Evolutionary conservation across 208 protist genomes (phyloP), one percentile per base, ranked within the genome.

Genomic region (Acanthamoeba rhysodes): DNA sequence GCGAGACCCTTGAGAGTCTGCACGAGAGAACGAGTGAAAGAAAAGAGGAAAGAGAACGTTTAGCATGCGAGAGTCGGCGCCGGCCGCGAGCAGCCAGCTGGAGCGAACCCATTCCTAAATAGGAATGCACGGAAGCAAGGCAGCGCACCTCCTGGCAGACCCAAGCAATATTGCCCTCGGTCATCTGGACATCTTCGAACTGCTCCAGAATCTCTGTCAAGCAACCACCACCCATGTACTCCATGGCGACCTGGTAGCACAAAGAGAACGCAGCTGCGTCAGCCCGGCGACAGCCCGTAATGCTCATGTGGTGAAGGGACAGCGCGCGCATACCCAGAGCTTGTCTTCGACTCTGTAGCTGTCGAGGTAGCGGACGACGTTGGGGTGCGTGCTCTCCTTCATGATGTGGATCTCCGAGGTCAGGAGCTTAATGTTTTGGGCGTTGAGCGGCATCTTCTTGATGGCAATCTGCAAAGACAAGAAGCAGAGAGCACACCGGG

Each of bases 331-430:
- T 37, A 97, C 97, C 97, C 97, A 98, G 10, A 98, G 34, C 62
- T 97, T 84, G 41, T 96, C 95, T 9, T 95, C 64, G 41, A 97
- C 85, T 34, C 64, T 32, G 74, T 96, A 98, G 74, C 91, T 95
- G 29, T 96, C 97, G 53, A 96, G 95, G 91, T 96, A 98, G n/a
- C 96, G 95, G 24, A 98, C 97, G 91, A 98, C 97, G 57, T 98
- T 98, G 10, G 95, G 80, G 85, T 98, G 96, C 16, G 93, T 45
- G 32, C 62, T 95, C 32, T 93, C 95, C 87, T 97, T 97, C 95
- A 98, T 97, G 64, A 98, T 97, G 76, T 82, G 57, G 76, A 98
- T 98, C 85, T 98, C 97, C n/a, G 95, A 97, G 9, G 95, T 95
- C 14, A 98, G 90, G 2, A 98, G 93, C 64, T 98, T 97, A 32